These are phyloP conservation scores for Tuber borchii DNA, from an alignment of 495 filamentous ascomycete genomes.

Conservation along the genomic window DNA sequence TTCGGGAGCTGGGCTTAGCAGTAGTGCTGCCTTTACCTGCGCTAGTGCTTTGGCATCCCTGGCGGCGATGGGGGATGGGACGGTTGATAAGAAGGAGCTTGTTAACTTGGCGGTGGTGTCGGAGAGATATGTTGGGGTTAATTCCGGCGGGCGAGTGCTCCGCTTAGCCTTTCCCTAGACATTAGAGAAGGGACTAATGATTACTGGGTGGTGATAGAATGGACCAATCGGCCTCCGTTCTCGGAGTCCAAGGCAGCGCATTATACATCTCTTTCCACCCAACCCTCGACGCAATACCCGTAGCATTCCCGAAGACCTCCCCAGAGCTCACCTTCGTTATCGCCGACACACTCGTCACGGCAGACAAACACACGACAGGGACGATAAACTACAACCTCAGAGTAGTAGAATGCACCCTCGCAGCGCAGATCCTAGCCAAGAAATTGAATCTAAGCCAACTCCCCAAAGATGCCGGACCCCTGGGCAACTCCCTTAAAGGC, in stretches of 20 bases:
- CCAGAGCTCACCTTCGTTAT: slow-evolving; percentile 87
- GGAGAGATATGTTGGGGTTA: slow-evolving; percentile 89
- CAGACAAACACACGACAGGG: slow-evolving; percentile 89
- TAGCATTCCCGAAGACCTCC: slow-evolving; percentile 74
- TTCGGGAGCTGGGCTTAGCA: slow-evolving; percentile 82
- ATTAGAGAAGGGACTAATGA: not conserved
- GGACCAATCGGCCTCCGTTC: slow-evolving; percentile 97
- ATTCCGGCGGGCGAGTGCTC: slow-evolving; percentile 73
- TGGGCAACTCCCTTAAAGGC: slow-evolving; percentile 75
- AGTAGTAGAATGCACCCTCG: slow-evolving; percentile 89
- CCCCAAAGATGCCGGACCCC: slow-evolving; percentile 70
- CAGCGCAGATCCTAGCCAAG: slow-evolving; percentile 67
- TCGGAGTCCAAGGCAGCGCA: slow-evolving; percentile 74
- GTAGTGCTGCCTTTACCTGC: slow-evolving; percentile 89
- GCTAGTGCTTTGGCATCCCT: slow-evolving; percentile 82
- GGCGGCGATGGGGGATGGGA: slow-evolving; percentile 70
- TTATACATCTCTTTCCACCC: slow-evolving; percentile 88
- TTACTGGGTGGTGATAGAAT: slow-evolving; percentile 50
- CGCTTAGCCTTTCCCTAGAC: not conserved
- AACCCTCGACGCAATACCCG: slow-evolving; percentile 62
- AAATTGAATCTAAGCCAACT: slow-evolving; percentile 56
- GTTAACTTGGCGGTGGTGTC: slow-evolving; percentile 88
- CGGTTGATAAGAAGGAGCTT: slow-evolving; percentile 80
- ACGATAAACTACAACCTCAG: slow-evolving; percentile 93
- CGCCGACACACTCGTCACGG: slow-evolving; percentile 85